A percentile compares a stretch with the other conserved stretches of the same genome.
These are phyloP conservation scores for Cardiospermum halicacabum DNA, from an alignment of 345 rosid species.

Conservation along the genomic window DNA sequence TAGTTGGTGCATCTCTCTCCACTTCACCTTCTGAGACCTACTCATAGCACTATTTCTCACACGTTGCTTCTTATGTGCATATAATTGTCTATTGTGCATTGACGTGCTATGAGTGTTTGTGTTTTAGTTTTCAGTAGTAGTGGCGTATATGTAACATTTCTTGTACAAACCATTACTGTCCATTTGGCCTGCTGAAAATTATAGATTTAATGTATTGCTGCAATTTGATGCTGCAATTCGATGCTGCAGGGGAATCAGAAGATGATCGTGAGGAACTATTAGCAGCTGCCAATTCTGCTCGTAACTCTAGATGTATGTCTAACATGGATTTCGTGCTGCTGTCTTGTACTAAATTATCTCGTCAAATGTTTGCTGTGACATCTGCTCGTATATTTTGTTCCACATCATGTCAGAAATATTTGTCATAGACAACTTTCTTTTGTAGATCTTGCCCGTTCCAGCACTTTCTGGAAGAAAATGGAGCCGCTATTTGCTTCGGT, in stretches of 20 bases:
- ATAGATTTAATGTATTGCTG: conserved; percentile 7
- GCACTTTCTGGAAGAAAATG: conserved; percentile 48
- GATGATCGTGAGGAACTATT: conserved; percentile 53
- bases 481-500: conserved; percentile 35
- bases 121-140: not conserved
- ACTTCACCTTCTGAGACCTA: too few species aligned
- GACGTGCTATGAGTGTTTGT: not conserved
- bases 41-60: too few species aligned
- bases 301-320: conserved; percentile 39
- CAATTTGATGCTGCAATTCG: conserved; percentile 20
- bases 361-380: not conserved
- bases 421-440: conserved; percentile 6
- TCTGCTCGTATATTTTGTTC: not conserved
- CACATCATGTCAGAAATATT: not conserved
- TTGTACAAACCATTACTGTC: too few species aligned
- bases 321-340: conserved; percentile 2
- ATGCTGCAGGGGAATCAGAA: conserved; percentile 40
- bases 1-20: too few species aligned
- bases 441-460: conserved; percentile 44
- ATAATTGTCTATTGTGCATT: not conserved
- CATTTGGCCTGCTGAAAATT: conserved; percentile 1
- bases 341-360: not conserved
- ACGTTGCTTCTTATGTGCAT: not conserved
- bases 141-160: too few species aligned
- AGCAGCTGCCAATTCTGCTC: conserved; percentile 44